phyloP scores from a whole-genome alignment of 2,329 filamentous ascomycete species.

The Fusarium proliferatum region DNA sequence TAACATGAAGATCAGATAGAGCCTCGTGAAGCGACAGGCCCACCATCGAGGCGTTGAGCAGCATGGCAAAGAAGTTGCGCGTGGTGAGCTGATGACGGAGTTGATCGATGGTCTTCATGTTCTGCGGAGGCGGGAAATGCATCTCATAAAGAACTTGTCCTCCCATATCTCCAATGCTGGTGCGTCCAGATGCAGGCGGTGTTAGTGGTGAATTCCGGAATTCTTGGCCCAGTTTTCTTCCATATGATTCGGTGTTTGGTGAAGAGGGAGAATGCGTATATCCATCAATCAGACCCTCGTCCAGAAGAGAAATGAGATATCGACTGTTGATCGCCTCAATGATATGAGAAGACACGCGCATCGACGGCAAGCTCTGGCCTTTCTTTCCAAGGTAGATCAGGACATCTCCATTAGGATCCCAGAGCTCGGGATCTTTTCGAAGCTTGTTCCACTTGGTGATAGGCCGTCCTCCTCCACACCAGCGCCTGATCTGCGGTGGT shows the following conservation, averaged over 20 bases:
- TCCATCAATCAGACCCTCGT: constrained; percentile 64
- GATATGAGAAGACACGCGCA: constrained; percentile 68
- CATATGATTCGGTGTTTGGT: constrained; percentile 54
- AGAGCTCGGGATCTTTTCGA: constrained; percentile 69
- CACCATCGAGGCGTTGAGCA: constrained; percentile 73
- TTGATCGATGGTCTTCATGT: constrained; percentile 59
- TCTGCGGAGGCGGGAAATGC: constrained; percentile 68
- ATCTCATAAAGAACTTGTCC: constrained; percentile 71
- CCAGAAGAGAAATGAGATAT: constrained; percentile 63
- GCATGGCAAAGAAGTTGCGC: constrained; percentile 74
- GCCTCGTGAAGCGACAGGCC: constrained; percentile 72
- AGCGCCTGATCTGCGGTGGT: constrained; percentile 60
- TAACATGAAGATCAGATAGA: constrained; percentile 69
- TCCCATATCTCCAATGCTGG: constrained; percentile 52
- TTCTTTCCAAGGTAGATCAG: constrained; percentile 65
- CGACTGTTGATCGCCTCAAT: constrained; percentile 68
- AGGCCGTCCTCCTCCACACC: constrained; percentile 62
- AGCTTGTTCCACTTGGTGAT: constrained; percentile 67
- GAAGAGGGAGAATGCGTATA: constrained; percentile 52
- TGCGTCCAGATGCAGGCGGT: constrained; percentile 57
- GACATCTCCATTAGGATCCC: constrained; percentile 71
- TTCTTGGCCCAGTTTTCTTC: constrained; percentile 43
- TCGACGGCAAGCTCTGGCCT: constrained; percentile 60
- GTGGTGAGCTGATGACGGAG: constrained; percentile 72
- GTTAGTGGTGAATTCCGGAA: constrained; percentile 32